Conservation (phyloP, 805 yeast genomes). For the Hanseniaspora guilliermondii region DNA sequence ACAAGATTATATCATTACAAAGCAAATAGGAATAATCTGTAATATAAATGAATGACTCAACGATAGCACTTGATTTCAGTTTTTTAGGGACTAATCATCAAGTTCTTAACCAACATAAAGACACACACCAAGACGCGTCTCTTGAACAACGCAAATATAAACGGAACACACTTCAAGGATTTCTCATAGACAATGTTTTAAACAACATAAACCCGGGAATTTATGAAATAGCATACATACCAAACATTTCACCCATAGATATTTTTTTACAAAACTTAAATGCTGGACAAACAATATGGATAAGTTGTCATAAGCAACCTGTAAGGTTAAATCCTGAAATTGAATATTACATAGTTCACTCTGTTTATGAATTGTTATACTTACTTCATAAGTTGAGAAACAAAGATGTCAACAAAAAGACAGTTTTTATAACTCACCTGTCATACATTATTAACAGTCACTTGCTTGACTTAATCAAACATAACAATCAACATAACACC, state of each 20-base stretch:
- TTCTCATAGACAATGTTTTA: background rate
- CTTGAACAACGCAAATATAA: background rate
- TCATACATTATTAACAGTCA: constrained; percentile 5
- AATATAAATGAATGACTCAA: background rate
- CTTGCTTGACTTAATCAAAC: background rate
- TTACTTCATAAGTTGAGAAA: background rate
- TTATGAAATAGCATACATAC: constrained; percentile 4
- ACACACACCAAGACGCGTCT: background rate
- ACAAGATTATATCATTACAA: background rate
- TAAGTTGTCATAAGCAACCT: constrained; percentile 8
- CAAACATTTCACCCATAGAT: constrained; percentile 9
- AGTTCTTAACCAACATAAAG: background rate
- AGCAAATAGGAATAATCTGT: background rate
- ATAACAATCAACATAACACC: background rate
- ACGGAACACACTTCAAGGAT: background rate
- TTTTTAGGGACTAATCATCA: constrained; percentile 5
- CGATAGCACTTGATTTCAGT: background rate
- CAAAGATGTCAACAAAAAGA: background rate
- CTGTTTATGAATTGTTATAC: background rate
- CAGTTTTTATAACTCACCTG: background rate
- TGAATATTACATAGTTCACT: background rate
- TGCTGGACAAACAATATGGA: background rate
- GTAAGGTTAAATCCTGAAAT: background rate
- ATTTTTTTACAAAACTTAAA: background rate
- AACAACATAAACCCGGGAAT: background rate